Evolutionary conservation across 352 stramenopile species (phyloP).

Genomic region (Globisporangium carolinianum): DNA sequence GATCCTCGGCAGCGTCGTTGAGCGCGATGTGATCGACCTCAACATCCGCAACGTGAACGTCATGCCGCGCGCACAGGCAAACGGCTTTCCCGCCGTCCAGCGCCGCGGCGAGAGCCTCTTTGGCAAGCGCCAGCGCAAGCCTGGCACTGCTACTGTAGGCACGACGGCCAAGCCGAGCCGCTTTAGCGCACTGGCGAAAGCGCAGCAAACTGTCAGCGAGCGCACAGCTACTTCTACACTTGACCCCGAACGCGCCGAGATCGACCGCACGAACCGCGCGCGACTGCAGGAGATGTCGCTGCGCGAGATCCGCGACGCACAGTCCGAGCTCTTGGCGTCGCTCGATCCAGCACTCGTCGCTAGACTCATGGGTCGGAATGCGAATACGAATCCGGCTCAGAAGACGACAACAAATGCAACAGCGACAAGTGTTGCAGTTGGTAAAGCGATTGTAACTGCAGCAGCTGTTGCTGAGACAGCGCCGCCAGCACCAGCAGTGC

Average conservation of each 20-base stretch:
- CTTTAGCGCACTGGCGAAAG: slow-evolving; percentile 17
- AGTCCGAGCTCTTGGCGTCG: slow-evolving; percentile 52
- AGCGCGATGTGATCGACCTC: slow-evolving; percentile 44
- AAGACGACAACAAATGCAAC: background rate
- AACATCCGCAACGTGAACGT: slow-evolving; percentile 29
- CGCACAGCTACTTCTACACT: background rate
- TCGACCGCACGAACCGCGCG: slow-evolving; percentile 50
- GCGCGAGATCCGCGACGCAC: slow-evolving; percentile 60
- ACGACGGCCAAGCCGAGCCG: slow-evolving; percentile 14
- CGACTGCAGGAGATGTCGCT: slow-evolving; percentile 56
- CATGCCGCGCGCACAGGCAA: slow-evolving; percentile 18
- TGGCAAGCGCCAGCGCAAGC: slow-evolving; percentile 32
- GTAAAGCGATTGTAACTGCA: slow-evolving; percentile 6
- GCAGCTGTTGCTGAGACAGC: background rate
- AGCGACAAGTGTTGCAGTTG: slow-evolving; percentile 1
- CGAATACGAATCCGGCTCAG: slow-evolving; percentile 10
- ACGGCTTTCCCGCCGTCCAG: slow-evolving; percentile 55
- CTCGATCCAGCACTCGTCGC: slow-evolving; percentile 58
- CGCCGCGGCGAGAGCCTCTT: slow-evolving; percentile 65
- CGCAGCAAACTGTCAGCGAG: background rate
- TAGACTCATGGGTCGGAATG: slow-evolving; percentile 44
- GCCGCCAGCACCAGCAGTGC: background rate
- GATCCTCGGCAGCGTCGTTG: slow-evolving; percentile 51
- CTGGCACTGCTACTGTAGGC: background rate
- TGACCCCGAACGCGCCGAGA: slow-evolving; percentile 36